Evolutionary conservation across 805 yeast species (phyloP), one percentile per base, ranked within the genome.

Genomic region (Candida anglica): DNA sequence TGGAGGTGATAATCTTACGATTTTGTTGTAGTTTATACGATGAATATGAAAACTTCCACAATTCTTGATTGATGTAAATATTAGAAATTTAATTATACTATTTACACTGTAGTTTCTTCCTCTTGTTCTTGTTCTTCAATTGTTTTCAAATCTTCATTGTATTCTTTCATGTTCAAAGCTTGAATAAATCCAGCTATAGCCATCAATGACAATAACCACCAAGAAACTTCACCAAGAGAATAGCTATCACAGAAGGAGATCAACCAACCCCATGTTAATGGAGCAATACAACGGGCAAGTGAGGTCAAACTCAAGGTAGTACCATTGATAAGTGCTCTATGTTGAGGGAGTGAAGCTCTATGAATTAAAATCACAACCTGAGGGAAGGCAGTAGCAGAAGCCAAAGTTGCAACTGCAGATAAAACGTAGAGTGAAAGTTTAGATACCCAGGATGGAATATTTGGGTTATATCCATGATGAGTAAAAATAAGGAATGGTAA

Each of bases 271-370:
- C 81, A 77, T 1, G 60, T 20, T 6, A 77, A 48, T 0, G 85
- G 86, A 3, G 77, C 84, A 1, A 71, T 28, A 34, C 72, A 77
- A 42, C 85, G 56, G 1, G 83, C 80, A 22, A 72, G 52, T 1
- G 85, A 69, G 14, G 72, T 55, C 24, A 70, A 61, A 26, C 78
- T 69, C 50, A 77, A 66, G 3, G 79, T 63, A 13, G 75, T 65
- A 10, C 81, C 79, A 47, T 79, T 79, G 36, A 79, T 67, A 44
- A 74, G 67, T 2, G 81, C 82, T 30, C 81, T 62, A 41, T 77
- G 71, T 40, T 69, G 61, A 15, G 75, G 65, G 9, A 70, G 69
- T 1, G 81, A 67, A 5, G 75, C 69, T 31, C 78, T 62, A 50
- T 76, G 82, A 22, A 77, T 65, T 35, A 79, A 58, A 15, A 78